Conservation (phyloP, 768 basidiomycete genomes). For the Russula compacta region DNA sequence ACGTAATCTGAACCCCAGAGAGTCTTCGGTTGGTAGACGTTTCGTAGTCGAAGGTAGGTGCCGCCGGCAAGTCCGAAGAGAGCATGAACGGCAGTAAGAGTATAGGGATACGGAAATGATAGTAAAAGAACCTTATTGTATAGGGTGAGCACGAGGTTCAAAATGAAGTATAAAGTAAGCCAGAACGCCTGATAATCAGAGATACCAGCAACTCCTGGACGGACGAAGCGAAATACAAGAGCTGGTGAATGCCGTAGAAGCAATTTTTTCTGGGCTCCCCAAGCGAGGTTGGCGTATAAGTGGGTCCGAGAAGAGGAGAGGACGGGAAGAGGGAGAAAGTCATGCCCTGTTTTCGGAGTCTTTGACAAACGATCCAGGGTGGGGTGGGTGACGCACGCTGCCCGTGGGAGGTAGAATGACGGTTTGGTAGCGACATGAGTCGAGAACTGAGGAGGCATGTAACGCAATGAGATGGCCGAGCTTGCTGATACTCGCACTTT, state of each 20-base stretch:
- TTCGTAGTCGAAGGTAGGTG: slow-evolving; percentile 48
- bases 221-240: background rate
- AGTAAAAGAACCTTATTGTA: slow-evolving; percentile 94
- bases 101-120: slow-evolving; percentile 92
- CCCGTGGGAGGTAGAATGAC: background rate
- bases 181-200: slow-evolving; percentile 34
- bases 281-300: background rate
- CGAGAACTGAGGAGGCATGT: background rate
- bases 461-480: background rate
- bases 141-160: slow-evolving; percentile 87
- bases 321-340: slow-evolving; percentile 10
- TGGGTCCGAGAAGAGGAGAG: slow-evolving; percentile 1
- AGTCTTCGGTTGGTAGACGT: slow-evolving; percentile 48
- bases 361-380: background rate
- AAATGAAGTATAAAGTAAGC: slow-evolving; percentile 76
- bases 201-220: background rate
- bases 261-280: background rate
- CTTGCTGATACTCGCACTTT: background rate
- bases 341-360: background rate
- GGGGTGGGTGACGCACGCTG: background rate
- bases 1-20: slow-evolving; percentile 44
- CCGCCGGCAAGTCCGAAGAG: slow-evolving; percentile 80
- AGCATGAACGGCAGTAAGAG: slow-evolving; percentile 87
- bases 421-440: background rate
- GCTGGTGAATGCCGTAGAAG: background rate